Base-by-base conservation (phyloP, 2,329 filamentous ascomycete genomes). In the Trichoderma sp. region DNA sequence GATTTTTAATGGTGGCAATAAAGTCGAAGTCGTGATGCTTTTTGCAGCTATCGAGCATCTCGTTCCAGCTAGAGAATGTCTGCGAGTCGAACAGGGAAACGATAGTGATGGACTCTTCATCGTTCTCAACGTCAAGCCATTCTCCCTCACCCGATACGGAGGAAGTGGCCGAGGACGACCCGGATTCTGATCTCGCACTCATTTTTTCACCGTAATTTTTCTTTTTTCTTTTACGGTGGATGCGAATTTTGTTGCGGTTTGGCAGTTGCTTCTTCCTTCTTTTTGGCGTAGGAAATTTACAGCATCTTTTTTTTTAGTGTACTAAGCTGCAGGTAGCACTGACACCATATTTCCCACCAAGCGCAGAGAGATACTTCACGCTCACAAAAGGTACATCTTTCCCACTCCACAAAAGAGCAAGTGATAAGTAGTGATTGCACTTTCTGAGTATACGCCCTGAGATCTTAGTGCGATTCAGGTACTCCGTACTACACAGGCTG, bases 31-130 rank as follows among this genome's bases (percentile, higher is more conserved):
- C 84, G 80, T 92, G 87, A 79, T 90, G 90, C 67, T 91, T 87
- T 80, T 90, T 92, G 88, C 91, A 93, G 81, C 94, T 87, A 45
- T 87, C 85, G 63, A 95, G 85, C 92, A 95, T 94, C 24, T 88
- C 86, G 33, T 84, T 82, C 45, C 91, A 88, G 80, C 92, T 90
- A 8, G 89, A 84, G 80, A 94, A 95, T 50, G 90, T 89, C 76
- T 89, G 86, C 75, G 91, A 88, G 78, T 93, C 92, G 77, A 95
- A 89, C 41, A 95, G 86, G 24, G 93, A 94, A 66, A 93, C 86
- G 75, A 95, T 87, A 24, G 88, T 85, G 31, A 91, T 86, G 4
- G 87, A 84, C 78, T 93, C 89, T 79, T 92, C 89, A 72, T 94
- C 93, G 6, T 88, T 86, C 79, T 93, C 92, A 31, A 88, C 80